A percentile compares a stretch with the other conserved stretches of the same genome.
These are phyloP conservation scores for Magnolia officinalis DNA, from an alignment of 164 flowering plant genomes.

Conservation along the genomic window DNA sequence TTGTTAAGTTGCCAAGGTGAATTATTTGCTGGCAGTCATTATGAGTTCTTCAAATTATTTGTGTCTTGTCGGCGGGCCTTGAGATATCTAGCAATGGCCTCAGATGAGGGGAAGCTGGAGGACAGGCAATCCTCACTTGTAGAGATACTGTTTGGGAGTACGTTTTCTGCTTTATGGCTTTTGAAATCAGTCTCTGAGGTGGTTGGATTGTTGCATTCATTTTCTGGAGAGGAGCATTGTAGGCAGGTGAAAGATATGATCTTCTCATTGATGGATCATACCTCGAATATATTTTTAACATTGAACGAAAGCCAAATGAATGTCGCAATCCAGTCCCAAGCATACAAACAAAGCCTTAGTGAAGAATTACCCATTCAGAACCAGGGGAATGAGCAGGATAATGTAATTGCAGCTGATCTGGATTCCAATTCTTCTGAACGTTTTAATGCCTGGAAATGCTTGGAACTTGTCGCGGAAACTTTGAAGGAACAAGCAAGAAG, in stretches of 20 bases:
- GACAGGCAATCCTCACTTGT: slow-evolving; percentile 25
- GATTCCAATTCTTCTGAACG: slow-evolving; percentile 20
- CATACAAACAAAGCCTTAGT: slow-evolving; percentile 10
- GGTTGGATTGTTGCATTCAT: slow-evolving; percentile 27
- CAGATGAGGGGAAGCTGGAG: slow-evolving; percentile 36
- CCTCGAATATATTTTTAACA: slow-evolving; percentile 48
- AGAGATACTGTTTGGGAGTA: slow-evolving; percentile 27
- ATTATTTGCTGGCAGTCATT: slow-evolving; percentile 5
- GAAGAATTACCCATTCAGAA: slow-evolving; percentile 16
- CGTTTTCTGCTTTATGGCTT: slow-evolving; percentile 55
- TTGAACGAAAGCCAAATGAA: slow-evolving; percentile 41
- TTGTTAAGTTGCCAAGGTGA: slow-evolving; percentile 30
- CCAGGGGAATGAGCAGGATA: slow-evolving; percentile 7
- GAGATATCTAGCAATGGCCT: slow-evolving; percentile 43
- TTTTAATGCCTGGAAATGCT: slow-evolving; percentile 32
- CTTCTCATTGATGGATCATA: slow-evolving; percentile 73
- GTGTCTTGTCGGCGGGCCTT: slow-evolving; percentile 68
- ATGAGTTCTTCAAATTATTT: slow-evolving; percentile 51
- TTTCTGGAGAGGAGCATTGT: slow-evolving; percentile 27
- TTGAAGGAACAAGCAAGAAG: slow-evolving; percentile 42
- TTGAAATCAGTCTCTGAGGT: slow-evolving; percentile 49
- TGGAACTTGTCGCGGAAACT: slow-evolving; percentile 36
- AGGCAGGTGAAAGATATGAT: slow-evolving; percentile 28
- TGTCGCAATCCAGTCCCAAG: slow-evolving; percentile 18
- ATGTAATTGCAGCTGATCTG: slow-evolving; percentile 18